Evolutionary conservation across 169 alveolate genomes (phyloP).

Genomic region (Plasmodium vivax): DNA sequence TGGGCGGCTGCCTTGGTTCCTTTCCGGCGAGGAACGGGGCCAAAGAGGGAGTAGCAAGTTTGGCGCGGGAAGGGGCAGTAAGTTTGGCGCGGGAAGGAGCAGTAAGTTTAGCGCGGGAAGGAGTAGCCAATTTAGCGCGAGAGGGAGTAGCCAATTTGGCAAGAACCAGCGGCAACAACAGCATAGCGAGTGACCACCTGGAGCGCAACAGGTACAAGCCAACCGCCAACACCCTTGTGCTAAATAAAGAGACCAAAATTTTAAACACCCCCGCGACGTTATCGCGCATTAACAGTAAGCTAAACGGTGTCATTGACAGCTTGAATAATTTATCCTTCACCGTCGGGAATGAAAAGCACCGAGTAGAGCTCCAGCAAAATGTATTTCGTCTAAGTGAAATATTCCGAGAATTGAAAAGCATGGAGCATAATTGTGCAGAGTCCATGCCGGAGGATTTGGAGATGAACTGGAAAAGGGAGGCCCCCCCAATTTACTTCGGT

Average conservation of each 20-base stretch:
- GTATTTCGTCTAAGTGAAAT: conserved; percentile 46
- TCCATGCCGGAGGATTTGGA: not conserved
- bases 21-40: not conserved
- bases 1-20: not conserved
- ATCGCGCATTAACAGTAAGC: conserved; percentile 26
- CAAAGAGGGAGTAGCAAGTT: not conserved
- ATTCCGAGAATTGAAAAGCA: conserved; percentile 29
- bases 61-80: not conserved
- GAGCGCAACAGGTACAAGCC: conserved; percentile 22
- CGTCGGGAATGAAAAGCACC: conserved; percentile 17
- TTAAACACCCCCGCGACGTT: not conserved
- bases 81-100: not conserved
- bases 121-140: not conserved
- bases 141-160: not conserved
- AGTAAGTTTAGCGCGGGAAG: not conserved
- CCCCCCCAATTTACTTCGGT: conserved; percentile 27
- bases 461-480: conserved; percentile 19
- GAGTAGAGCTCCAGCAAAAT: conserved; percentile 44
- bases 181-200: not conserved
- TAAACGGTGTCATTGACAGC: conserved; percentile 32
- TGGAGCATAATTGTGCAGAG: conserved; percentile 30
- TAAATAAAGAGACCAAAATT: conserved; percentile 7
- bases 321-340: conserved; percentile 48
- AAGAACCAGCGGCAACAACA: not conserved
- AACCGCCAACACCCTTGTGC: not conserved